A percentile compares a stretch with the other conserved stretches of the same genome.
phyloP scores from a whole-genome alignment of 2,329 filamentous ascomycete species.

The Phialemonium atrogriseum region DNA sequence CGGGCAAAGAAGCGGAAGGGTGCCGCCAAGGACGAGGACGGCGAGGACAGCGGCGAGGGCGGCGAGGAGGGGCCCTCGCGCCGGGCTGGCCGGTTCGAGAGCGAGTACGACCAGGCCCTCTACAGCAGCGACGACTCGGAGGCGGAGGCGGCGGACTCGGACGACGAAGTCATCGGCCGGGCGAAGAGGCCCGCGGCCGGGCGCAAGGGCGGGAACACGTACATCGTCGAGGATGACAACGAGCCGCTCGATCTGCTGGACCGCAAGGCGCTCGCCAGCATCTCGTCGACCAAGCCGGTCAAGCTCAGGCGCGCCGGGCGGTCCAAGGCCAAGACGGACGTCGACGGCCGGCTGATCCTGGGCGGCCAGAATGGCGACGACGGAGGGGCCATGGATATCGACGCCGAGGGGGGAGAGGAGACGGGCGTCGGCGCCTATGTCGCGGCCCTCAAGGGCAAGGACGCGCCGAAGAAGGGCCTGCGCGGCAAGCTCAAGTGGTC shows the following conservation, averaged over 20 bases:
- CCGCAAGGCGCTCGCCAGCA: constrained; percentile 80
- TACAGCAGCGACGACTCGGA: constrained; percentile 64
- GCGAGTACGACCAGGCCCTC: constrained; percentile 92
- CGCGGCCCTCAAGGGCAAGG: constrained; percentile 58
- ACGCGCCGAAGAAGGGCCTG: constrained; percentile 55
- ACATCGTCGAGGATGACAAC: constrained; percentile 90
- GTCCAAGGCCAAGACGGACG: constrained; percentile 60
- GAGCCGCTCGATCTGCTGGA: constrained; percentile 93
- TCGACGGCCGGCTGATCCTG: constrained; percentile 75
- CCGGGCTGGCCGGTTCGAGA: constrained; percentile 69
- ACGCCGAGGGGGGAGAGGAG: constrained; percentile 30
- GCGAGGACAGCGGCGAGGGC: constrained; percentile 48
- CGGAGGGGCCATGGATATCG: constrained; percentile 55
- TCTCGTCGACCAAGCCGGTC: constrained; percentile 80
- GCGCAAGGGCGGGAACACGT: constrained; percentile 62
- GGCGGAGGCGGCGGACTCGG: constrained; percentile 55
- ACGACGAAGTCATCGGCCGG: constrained; percentile 42
- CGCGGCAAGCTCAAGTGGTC: constrained; percentile 65
- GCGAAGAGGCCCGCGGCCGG: constrained; percentile 37
- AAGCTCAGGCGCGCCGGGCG: constrained; percentile 52
- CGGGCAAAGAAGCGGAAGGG: constrained; percentile 85
- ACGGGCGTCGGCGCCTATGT: constrained; percentile 62
- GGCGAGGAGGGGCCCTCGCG: constrained; percentile 38
- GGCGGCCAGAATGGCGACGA: constrained; percentile 47
- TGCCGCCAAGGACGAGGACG: constrained; percentile 43